phyloP scores from a whole-genome alignment of 208 protist species.

The Dictyostelium gargantuum region DNA sequence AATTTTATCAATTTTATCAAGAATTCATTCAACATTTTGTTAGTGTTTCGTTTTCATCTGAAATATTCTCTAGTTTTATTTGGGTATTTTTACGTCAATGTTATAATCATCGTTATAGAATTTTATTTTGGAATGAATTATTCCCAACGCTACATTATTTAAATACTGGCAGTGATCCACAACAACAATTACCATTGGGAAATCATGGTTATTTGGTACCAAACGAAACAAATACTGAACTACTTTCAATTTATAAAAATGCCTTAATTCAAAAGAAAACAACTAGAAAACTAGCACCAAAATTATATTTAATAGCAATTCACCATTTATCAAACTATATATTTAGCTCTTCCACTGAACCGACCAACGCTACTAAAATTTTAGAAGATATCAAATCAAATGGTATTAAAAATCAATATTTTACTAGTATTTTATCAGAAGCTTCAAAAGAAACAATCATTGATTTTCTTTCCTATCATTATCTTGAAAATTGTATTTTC shows the following conservation, averaged over 20 bases:
- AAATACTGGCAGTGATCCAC: not conserved
- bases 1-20: slow-evolving; percentile 44
- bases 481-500: not conserved
- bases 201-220: slow-evolving; percentile 12
- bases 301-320: slow-evolving; percentile 47
- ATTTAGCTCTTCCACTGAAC: not conserved
- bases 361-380: not conserved
- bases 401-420: not conserved
- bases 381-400: not conserved
- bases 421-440: not conserved
- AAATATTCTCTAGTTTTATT: slow-evolving; percentile 15
- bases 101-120: slow-evolving; percentile 12
- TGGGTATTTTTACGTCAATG: slow-evolving; percentile 30
- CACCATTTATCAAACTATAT: slow-evolving; percentile 44
- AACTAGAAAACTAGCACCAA: not conserved
- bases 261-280: not conserved
- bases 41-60: not conserved
- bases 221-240: not conserved
- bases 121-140: slow-evolving; percentile 24
- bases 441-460: not conserved
- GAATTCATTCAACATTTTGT: slow-evolving; percentile 29
- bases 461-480: not conserved
- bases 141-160: slow-evolving; percentile 20
- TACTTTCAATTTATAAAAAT: slow-evolving; percentile 36
- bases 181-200: not conserved